These are phyloP conservation scores for Fusarium tricinctum DNA, from an alignment of 2,329 filamentous ascomycete species.

Conservation along the genomic window DNA sequence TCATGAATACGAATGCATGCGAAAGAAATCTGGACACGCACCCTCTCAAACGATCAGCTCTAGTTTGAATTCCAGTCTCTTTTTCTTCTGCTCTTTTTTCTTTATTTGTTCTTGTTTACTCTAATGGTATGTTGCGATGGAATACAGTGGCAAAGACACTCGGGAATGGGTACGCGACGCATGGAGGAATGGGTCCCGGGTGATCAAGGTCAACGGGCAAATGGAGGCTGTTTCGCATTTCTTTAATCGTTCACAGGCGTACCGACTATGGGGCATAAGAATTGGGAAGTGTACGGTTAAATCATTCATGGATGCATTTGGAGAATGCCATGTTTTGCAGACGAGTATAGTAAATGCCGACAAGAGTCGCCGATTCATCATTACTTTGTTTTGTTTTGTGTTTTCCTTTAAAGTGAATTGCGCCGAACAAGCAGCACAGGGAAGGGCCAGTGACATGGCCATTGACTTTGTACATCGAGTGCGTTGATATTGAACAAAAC, in stretches of 20 bases:
- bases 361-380: constrained; percentile 8
- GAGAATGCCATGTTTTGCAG: constrained; percentile 29
- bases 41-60: background rate
- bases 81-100: constrained; percentile 12
- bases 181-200: constrained; percentile 8
- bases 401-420: background rate
- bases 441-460: background rate
- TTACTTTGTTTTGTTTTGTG: background rate
- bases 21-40: constrained; percentile 16
- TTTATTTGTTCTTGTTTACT: constrained; percentile 23
- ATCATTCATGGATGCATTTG: constrained; percentile 28
- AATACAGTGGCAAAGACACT: constrained; percentile 28
- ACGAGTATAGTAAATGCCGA: constrained; percentile 27
- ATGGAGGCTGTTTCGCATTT: constrained; percentile 19
- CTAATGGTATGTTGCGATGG: constrained; percentile 34
- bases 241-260: constrained; percentile 27
- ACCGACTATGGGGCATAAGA: constrained; percentile 16
- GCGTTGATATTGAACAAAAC: constrained; percentile 31
- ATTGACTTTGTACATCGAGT: constrained; percentile 12
- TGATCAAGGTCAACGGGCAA: constrained; percentile 16
- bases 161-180: constrained; percentile 24
- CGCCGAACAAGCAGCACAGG: background rate
- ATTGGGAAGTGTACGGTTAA: constrained; percentile 32
- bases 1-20: constrained; percentile 33
- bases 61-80: constrained; percentile 10